These are phyloP conservation scores for Coniella lustricola DNA, from an alignment of 2,329 filamentous ascomycete genomes.

Conservation along the genomic window DNA sequence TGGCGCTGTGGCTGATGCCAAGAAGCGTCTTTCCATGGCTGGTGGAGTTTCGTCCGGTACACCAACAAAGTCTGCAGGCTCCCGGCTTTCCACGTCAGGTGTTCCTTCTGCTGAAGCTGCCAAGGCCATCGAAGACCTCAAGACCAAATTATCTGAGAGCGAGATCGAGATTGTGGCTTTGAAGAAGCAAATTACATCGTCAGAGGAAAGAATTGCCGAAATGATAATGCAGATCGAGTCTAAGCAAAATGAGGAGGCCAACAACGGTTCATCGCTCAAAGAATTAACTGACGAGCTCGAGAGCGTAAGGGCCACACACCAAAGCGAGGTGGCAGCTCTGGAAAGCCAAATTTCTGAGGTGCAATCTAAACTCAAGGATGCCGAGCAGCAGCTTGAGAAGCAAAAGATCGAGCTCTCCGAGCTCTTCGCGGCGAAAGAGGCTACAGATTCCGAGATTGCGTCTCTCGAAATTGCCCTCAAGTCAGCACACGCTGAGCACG, in stretches of 20 bases:
- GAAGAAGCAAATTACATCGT: constrained; percentile 48
- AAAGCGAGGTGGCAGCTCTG: constrained; percentile 39
- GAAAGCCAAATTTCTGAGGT: constrained; percentile 41
- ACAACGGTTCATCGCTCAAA: constrained; percentile 34
- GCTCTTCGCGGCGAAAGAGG: constrained; percentile 41
- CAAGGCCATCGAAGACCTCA: constrained; percentile 55
- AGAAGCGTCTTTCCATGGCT: constrained; percentile 46
- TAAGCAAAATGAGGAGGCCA: constrained; percentile 25
- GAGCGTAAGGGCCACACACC: constrained; percentile 42
- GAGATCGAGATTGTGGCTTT: constrained; percentile 51
- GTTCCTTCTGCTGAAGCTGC: constrained; percentile 34
- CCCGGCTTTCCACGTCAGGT: constrained; percentile 25
- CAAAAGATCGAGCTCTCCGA: constrained; percentile 43
- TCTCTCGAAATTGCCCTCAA: constrained; percentile 46
- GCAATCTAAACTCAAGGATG: constrained; percentile 42
- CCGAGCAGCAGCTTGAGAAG: constrained; percentile 44
- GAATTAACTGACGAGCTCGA: constrained; percentile 41
- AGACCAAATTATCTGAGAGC: constrained; percentile 50
- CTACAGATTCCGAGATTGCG: constrained; percentile 40
- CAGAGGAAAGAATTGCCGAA: constrained; percentile 48
- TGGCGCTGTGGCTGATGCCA: constrained; percentile 39
- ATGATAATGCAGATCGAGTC: constrained; percentile 43
- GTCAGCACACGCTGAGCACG: constrained; percentile 34
- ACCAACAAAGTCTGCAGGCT: constrained; percentile 34
- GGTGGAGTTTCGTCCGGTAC: constrained; percentile 31